These are phyloP conservation scores for Aspergillus panamensis DNA, from an alignment of 495 filamentous ascomycete genomes.

Conservation along the genomic window DNA sequence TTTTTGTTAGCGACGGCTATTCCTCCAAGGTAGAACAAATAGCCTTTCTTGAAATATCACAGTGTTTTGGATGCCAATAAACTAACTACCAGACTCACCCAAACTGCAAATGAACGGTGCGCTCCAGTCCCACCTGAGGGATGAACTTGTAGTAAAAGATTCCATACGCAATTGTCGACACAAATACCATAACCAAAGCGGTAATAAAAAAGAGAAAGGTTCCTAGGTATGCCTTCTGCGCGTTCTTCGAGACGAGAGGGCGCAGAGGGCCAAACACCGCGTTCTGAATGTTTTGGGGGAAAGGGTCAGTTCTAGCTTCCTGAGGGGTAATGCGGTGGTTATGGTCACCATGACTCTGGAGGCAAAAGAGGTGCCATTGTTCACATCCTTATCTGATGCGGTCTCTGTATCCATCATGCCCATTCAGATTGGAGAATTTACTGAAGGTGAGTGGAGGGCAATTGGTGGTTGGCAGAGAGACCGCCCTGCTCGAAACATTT, in stretches of 20 bases:
- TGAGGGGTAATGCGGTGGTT: not conserved
- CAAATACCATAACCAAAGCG: constrained; percentile 54
- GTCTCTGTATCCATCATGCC: constrained; percentile 28
- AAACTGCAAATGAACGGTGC: constrained; percentile 77
- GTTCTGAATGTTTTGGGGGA: constrained; percentile 26
- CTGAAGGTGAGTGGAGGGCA: not conserved
- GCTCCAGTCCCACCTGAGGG: constrained; percentile 62
- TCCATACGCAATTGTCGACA: constrained; percentile 65
- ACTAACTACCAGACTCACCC: constrained; percentile 44
- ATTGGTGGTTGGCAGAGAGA: not conserved
- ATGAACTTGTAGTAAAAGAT: constrained; percentile 82
- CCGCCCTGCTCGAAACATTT: not conserved
- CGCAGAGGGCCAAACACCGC: constrained; percentile 33
- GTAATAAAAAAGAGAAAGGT: constrained; percentile 60
- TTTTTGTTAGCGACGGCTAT: too few species aligned
- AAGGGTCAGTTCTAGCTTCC: constrained; percentile 7
- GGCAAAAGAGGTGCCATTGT: constrained; percentile 11
- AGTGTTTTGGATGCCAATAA: too few species aligned
- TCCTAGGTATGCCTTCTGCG: constrained; percentile 68
- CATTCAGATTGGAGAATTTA: not conserved
- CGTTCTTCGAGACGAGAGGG: constrained; percentile 60
- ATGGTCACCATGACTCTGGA: constrained; percentile 21
- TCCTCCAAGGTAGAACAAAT: not conserved
- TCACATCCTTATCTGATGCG: constrained; percentile 24
- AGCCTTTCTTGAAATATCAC: too few species aligned